These are phyloP conservation scores for Daldinia decipiens DNA, from an alignment of 495 filamentous ascomycete genomes.

Conservation along the genomic window DNA sequence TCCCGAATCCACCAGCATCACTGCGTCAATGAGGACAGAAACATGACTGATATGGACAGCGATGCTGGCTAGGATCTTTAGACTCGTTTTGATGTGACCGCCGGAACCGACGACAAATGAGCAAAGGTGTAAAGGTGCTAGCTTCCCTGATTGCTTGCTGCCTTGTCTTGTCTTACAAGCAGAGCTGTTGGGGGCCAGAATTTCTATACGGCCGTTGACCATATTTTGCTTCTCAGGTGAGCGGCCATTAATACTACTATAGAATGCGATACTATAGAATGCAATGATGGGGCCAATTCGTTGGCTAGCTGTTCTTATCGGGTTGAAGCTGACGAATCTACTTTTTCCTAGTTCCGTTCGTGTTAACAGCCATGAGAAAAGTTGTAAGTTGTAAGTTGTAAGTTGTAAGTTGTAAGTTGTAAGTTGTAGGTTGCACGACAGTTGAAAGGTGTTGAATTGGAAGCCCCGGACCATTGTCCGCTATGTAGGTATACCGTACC, in stretches of 20 bases:
- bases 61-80: conserved; percentile 1
- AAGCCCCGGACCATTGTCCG: conserved; percentile 12
- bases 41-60: conserved; percentile 10
- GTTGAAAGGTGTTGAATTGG: conserved; percentile 6
- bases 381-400: too few relatives aligned
- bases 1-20: conserved; percentile 31
- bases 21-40: conserved; percentile 12
- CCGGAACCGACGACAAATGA: conserved; percentile 19
- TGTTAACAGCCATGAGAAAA: not conserved
- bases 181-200: conserved; percentile 5
- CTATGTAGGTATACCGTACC: too few relatives aligned
- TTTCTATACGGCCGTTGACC: conserved; percentile 6
- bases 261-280: conserved; percentile 9
- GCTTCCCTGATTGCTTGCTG: not conserved
- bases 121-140: conserved; percentile 1
- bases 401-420: too few relatives aligned
- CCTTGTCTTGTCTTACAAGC: not conserved
- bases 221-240: conserved; percentile 5
- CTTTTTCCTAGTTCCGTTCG: not conserved
- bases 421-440: not conserved
- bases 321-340: not conserved
- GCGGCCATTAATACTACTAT: conserved; percentile 3
- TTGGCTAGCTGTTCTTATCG: conserved; percentile 1
- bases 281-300: conserved; percentile 7
- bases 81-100: conserved; percentile 16